Conservation (phyloP, 2,329 filamentous ascomycete genomes). For the Lasiodiplodia gonubiensis region DNA sequence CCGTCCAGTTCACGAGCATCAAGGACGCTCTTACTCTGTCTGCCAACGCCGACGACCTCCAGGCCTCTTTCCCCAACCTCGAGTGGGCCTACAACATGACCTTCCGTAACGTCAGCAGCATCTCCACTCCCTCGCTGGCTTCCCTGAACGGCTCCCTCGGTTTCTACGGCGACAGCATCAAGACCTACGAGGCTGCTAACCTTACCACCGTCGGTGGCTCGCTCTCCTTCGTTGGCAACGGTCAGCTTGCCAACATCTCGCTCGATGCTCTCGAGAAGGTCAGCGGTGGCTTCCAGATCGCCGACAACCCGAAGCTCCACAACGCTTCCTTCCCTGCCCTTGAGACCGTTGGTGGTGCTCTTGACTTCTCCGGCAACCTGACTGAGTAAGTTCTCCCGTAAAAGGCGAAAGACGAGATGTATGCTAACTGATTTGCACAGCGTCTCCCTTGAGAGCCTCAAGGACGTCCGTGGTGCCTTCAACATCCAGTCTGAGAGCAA, state of each 20-base stretch:
- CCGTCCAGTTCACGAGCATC: conserved; percentile 79
- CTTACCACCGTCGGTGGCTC: conserved; percentile 69
- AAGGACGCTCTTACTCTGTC: conserved; percentile 73
- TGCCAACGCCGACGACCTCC: conserved; percentile 77
- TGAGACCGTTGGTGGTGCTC: conserved; percentile 72
- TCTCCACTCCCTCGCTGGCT: conserved; percentile 75
- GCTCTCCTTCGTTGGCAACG: conserved; percentile 64
- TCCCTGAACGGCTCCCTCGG: conserved; percentile 79
- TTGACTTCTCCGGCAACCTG: conserved; percentile 87
- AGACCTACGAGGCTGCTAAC: conserved; percentile 68
- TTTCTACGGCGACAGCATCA: conserved; percentile 80
- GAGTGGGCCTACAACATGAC: conserved; percentile 79
- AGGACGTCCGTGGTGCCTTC: conserved; percentile 56
- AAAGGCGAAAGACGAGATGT: not conserved
- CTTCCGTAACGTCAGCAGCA: conserved; percentile 76
- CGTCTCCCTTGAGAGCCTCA: conserved; percentile 67
- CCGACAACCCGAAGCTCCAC: conserved; percentile 83
- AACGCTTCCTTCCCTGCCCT: conserved; percentile 74
- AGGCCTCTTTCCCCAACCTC: conserved; percentile 78
- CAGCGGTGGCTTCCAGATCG: conserved; percentile 80
- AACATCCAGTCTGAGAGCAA: conserved; percentile 55
- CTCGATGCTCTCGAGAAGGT: conserved; percentile 72
- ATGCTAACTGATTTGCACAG: conserved; percentile 56
- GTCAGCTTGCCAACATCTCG: conserved; percentile 71
- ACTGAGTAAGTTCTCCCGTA: conserved; percentile 66